These are phyloP conservation scores for Globisporangium nunn DNA, from an alignment of 352 stramenopile genomes.

Conservation along the genomic window DNA sequence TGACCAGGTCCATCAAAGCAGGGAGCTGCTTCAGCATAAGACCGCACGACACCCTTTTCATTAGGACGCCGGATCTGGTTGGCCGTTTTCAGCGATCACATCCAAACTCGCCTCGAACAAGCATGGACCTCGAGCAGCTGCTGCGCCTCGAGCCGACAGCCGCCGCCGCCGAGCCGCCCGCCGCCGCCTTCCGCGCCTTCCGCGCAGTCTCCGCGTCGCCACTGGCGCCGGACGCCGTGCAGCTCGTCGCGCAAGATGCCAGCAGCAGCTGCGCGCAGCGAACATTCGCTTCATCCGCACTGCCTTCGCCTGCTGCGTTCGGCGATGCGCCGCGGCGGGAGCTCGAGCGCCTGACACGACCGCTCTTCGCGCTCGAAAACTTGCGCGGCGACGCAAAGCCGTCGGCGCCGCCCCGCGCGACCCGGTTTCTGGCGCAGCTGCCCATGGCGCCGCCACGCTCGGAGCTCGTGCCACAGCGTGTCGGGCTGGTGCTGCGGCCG, in stretches of 20 bases:
- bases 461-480: conserved; percentile 44
- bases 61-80: no score
- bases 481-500: conserved; percentile 42
- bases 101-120: not conserved
- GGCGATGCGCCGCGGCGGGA: conserved; percentile 13
- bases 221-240: conserved; percentile 31
- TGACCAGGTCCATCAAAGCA: no score
- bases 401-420: conserved; percentile 19
- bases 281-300: conserved; percentile 34
- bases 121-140: conserved; percentile 24
- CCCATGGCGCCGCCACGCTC: conserved; percentile 46
- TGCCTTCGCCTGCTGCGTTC: conserved; percentile 25
- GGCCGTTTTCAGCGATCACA: no score
- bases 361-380: conserved; percentile 36
- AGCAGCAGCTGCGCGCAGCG: conserved; percentile 3
- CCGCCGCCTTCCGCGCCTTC: conserved; percentile 13
- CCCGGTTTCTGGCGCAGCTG: conserved; percentile 64
- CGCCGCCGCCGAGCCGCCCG: not conserved
- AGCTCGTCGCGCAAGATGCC: conserved; percentile 22
- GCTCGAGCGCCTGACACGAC: conserved; percentile 20
- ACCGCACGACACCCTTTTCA: no score
- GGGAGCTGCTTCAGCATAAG: no score
- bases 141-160: conserved; percentile 21
- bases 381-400: conserved; percentile 23
- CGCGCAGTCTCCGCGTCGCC: conserved; percentile 29